Evolutionary conservation across 148 eudicot genomes (phyloP), one percentile per base, ranked within the genome.

Genomic region (Arctostaphylos glauca): DNA sequence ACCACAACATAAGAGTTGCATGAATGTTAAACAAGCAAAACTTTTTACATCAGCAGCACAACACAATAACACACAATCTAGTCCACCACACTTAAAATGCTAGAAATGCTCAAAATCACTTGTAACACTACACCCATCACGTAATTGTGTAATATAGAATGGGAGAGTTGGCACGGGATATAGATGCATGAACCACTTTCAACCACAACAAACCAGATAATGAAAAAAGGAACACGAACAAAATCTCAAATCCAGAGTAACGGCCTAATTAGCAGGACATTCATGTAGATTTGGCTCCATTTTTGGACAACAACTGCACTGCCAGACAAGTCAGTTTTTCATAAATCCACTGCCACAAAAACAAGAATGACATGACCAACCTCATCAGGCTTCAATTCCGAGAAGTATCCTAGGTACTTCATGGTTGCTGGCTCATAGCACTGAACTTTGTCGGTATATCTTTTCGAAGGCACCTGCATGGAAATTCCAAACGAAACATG

Each of bases 361-460:
- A 49, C 15, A 38, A 44, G 5, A 21, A 78, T 6, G 71, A 53
- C 54, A 74, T 81, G 80, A 81, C 87, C 50, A 79, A 96, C 99
- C 98, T 94, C 99, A 82, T 94, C 97, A 74, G 97, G 88, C 86
- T 90, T 88, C 84, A 96, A 83, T 78, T 95, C 95, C 0, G 99
- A 87, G 75, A 91, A 93, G 86, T 90, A 94, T 16, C 99, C 99
- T 81, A 96, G 86, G 86, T 94, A 96, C 83, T 96, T 96, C 99
- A 96, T 96, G 7, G 99, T 94, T 81, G 99, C 99, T 80, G 99
- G 99, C 86, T 96, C 98, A 86, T 96, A 96, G 90, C 99, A 96
- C 81, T 91, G 98, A 81, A 96, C 98, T 92, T 90, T 96, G 81
- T 93, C 99, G 2, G 97, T 94, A 74, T 93, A 97, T 73, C 97